Conservation (phyloP, 139 green algal species). For the Micractinium sp. region DNA sequence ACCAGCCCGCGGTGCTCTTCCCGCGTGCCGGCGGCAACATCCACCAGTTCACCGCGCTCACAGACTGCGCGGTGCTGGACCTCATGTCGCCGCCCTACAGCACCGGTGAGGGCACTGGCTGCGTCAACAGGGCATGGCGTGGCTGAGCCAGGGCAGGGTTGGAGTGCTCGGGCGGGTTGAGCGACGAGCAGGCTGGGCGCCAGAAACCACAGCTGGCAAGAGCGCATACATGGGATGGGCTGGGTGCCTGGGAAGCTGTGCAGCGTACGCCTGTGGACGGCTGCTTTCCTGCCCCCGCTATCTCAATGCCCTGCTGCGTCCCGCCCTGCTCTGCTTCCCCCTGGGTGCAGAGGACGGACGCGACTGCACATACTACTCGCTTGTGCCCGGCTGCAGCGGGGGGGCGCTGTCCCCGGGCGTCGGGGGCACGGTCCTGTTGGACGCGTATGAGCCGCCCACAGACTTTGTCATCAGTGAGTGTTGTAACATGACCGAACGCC, state of each 20-base stretch:
- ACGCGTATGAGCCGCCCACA: slow-evolving; percentile 31
- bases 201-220: no score
- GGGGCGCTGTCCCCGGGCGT: neutral
- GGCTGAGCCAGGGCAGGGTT: no score
- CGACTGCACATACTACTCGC: slow-evolving; percentile 89
- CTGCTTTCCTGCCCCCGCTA: neutral
- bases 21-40: slow-evolving; percentile 86
- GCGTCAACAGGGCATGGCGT: no score
- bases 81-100: slow-evolving; percentile 89
- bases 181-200: no score
- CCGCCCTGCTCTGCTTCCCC: neutral
- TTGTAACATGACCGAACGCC: no score
- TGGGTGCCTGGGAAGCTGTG: neutral
- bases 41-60: slow-evolving; percentile 88
- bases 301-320: neutral
- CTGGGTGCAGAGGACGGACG: slow-evolving; percentile 44
- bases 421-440: neutral
- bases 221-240: no score
- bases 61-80: slow-evolving; percentile 89
- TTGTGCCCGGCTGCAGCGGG: slow-evolving; percentile 17
- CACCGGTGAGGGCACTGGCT: slow-evolving; percentile 8
- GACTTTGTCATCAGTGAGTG: slow-evolving; percentile 45
- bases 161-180: no score
- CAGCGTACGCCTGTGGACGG: neutral
- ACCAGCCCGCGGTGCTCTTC: slow-evolving; percentile 62